phyloP scores from a whole-genome alignment of 129 eudicot species.

The Pseudognaphalium luteoalbum region DNA sequence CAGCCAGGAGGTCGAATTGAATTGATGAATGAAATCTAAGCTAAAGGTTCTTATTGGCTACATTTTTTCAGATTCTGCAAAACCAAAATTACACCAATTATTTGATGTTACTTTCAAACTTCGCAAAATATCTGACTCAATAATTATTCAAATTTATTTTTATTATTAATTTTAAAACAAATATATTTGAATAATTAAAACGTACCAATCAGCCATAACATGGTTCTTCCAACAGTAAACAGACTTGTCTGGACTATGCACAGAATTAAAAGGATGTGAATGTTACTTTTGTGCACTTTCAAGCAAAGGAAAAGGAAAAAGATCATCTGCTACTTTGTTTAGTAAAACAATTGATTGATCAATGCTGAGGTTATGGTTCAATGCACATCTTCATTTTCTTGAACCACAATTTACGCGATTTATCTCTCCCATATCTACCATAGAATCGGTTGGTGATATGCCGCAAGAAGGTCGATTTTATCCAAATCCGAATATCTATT shows the following conservation, averaged over 20 bases:
- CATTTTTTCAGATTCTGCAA: constrained; percentile 12
- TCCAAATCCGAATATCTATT: too few species aligned
- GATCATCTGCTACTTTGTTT: neutral
- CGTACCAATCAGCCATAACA: neutral
- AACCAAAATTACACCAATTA: constrained; percentile 9
- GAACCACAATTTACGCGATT: too few species aligned
- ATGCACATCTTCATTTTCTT: too few species aligned
- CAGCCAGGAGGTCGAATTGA: too few species aligned
- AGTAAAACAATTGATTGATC: neutral
- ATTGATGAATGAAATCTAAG: too few species aligned
- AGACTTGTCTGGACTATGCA: neutral
- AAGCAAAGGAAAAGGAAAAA: neutral
- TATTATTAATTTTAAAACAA: neutral
- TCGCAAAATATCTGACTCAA: constrained; percentile 6
- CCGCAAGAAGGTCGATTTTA: too few species aligned
- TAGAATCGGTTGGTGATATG: too few species aligned
- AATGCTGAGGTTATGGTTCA: too few species aligned
- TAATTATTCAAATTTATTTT: too few species aligned
- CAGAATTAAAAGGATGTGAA: neutral
- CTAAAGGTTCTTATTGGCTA: neutral
- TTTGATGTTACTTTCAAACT: constrained; percentile 3
- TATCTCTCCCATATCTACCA: too few species aligned
- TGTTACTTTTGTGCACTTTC: neutral
- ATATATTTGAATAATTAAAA: neutral
- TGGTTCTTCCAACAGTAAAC: neutral